phyloP scores from a whole-genome alignment of 345 rosid species.

The thale cress (Arabidopsis thaliana) region TAIR10.1 NC_003071.7:16452501-16453000 shows the following conservation, averaged over 20 bases:
- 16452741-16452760: slow-evolving; percentile 17
- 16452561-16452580: slow-evolving; percentile 2
- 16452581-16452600: slow-evolving; percentile 14
- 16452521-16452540: slow-evolving; percentile 8
- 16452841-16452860: not conserved
- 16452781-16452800: not conserved
- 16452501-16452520: slow-evolving; percentile 1
- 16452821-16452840: not conserved
- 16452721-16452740: slow-evolving; percentile 42
- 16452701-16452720: slow-evolving; percentile 32
- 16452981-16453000: slow-evolving; percentile 93
- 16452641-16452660: not conserved
- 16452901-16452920: slow-evolving; percentile 67
- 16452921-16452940: slow-evolving; percentile 85
- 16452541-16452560: not conserved
- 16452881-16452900: slow-evolving; percentile 50
- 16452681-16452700: not conserved
- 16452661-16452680: not conserved
- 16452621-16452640: not conserved
- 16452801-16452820: not conserved
- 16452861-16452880: not conserved
- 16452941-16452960: slow-evolving; percentile 60
- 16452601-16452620: slow-evolving; percentile 28
- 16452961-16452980: slow-evolving; percentile 79
- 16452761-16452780: slow-evolving; percentile 11